phyloP scores from a whole-genome alignment of 176 grass and related monocot genomes.

The Carex scoparia region DNA sequence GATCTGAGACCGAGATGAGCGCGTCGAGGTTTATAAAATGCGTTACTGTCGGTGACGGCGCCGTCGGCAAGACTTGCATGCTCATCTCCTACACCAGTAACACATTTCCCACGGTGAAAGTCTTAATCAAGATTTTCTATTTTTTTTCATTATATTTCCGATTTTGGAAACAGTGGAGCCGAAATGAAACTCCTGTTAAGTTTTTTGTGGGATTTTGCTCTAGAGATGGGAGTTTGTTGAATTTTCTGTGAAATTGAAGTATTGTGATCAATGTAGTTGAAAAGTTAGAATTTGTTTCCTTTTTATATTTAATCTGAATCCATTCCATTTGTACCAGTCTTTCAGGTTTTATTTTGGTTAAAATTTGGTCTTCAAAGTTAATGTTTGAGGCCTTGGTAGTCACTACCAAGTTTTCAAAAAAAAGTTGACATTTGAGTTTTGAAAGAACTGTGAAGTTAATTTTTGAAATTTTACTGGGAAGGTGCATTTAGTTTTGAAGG shows the following conservation, averaged over 20 bases:
- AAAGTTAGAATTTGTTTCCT: background rate
- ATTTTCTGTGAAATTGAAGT: background rate
- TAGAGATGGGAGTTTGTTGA: background rate
- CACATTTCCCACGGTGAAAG: slow-evolving; percentile 35
- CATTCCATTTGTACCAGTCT: background rate
- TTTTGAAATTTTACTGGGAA: background rate
- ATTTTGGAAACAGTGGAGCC: background rate
- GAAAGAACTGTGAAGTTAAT: background rate
- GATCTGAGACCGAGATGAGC: slow-evolving; percentile 29
- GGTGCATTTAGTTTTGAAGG: background rate
- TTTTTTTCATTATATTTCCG: background rate
- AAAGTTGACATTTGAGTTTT: background rate
- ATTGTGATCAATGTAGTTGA: background rate
- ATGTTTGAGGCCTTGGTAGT: background rate
- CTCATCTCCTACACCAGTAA: slow-evolving; percentile 43
- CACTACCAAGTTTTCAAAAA: no score
- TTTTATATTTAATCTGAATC: no score
- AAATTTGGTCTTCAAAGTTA: background rate
- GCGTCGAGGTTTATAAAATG: slow-evolving; percentile 41
- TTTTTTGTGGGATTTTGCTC: background rate
- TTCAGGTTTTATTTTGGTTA: background rate
- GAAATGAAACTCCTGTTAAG: background rate
- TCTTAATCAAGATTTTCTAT: background rate
- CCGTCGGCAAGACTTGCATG: slow-evolving; percentile 41
- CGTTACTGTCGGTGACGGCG: slow-evolving; percentile 36